Conservation (phyloP, 495 filamentous ascomycete species). For the Tuber aestivum region DNA sequence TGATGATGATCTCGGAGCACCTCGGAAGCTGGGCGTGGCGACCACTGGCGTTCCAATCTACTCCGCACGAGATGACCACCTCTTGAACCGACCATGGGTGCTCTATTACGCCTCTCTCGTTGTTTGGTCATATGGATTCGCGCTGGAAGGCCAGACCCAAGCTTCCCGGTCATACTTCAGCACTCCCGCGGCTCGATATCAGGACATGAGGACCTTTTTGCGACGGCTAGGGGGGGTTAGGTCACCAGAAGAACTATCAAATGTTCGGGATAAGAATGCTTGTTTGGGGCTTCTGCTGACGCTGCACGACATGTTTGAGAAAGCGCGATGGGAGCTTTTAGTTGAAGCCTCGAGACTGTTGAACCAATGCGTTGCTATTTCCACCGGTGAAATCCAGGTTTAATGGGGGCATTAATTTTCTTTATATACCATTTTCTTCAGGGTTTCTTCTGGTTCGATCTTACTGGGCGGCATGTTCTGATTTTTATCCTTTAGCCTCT, state of each 20-base stretch:
- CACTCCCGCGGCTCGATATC: slow-evolving; percentile 59
- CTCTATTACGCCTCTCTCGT: slow-evolving; percentile 87
- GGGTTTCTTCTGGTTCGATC: slow-evolving; percentile 12
- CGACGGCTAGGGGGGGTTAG: slow-evolving; percentile 63
- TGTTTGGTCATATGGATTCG: slow-evolving; percentile 92
- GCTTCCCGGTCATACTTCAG: slow-evolving; percentile 50
- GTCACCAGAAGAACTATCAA: slow-evolving; percentile 75
- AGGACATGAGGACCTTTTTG: slow-evolving; percentile 75
- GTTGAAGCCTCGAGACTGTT: slow-evolving; percentile 77
- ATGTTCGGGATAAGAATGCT: slow-evolving; percentile 68
- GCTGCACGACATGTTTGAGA: slow-evolving; percentile 70
- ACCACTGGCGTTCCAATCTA: slow-evolving; percentile 50
- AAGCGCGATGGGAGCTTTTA: slow-evolving; percentile 84
- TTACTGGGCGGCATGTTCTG: slow-evolving; percentile 28
- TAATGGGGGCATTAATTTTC: slow-evolving; percentile 7
- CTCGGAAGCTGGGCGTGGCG: slow-evolving; percentile 32
- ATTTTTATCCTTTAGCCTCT: slow-evolving; percentile 33
- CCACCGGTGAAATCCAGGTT: slow-evolving; percentile 41
- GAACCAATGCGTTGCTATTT: slow-evolving; percentile 67
- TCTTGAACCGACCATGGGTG: slow-evolving; percentile 95
- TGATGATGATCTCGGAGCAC: slow-evolving; percentile 44
- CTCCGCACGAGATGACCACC: slow-evolving; percentile 78
- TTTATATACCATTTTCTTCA: slow-evolving; percentile 14
- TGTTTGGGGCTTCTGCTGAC: slow-evolving; percentile 79
- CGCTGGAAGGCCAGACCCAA: slow-evolving; percentile 71